phyloP scores from a whole-genome alignment of 2,329 filamentous ascomycete genomes.

The Alternaria incomplexa region DNA sequence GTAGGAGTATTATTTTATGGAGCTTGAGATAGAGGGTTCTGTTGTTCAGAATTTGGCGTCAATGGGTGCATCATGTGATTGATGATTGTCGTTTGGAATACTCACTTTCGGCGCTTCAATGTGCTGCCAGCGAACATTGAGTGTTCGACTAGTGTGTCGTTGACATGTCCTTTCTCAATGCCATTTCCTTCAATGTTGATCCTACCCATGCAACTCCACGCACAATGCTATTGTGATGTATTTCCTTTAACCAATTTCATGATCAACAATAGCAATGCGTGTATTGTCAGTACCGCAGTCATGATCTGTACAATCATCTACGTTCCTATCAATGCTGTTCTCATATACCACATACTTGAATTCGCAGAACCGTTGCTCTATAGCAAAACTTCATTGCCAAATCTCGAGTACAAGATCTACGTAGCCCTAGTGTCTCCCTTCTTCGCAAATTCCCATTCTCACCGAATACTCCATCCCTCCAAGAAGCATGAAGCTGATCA shows the following conservation, averaged over 20 bases:
- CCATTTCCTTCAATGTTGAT: neutral
- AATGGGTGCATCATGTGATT: neutral
- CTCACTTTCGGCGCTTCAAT: neutral
- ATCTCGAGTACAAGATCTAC: neutral
- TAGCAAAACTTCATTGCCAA: too few relatives aligned
- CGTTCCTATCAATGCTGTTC: neutral
- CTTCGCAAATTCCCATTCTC: neutral
- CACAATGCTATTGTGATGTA: neutral
- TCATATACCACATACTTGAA: too few relatives aligned
- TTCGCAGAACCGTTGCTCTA: too few relatives aligned
- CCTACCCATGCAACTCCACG: neutral
- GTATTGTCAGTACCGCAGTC: neutral
- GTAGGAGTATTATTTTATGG: fast-evolving
- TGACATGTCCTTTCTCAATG: neutral
- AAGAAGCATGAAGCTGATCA: neutral
- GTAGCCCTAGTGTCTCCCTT: neutral
- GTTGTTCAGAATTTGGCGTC: neutral
- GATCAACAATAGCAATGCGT: neutral
- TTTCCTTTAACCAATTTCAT: neutral
- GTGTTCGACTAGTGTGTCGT: fast-evolving
- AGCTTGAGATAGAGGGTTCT: neutral
- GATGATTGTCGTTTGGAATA: neutral
- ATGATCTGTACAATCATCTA: neutral
- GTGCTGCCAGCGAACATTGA: neutral
- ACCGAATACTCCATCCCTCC: too few relatives aligned